Evolutionary conservation across 2,329 filamentous ascomycete genomes (phyloP).

Genomic region (Aspergillus udagawae): DNA sequence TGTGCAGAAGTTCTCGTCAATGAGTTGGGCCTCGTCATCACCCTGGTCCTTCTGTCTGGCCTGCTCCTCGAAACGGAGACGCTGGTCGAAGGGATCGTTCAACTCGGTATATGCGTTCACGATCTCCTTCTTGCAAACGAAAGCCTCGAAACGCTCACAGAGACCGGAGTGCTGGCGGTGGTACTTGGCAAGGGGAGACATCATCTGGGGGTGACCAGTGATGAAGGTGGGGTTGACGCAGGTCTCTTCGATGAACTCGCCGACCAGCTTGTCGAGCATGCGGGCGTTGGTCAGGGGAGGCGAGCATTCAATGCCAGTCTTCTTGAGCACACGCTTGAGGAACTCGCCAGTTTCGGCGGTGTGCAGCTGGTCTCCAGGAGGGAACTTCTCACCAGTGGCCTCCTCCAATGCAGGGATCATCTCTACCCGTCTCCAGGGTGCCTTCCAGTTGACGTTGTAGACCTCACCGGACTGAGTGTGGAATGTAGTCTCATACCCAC

Average conservation of each 20-base stretch:
- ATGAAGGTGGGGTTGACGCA: conserved; percentile 94
- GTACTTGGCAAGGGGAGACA: conserved; percentile 96
- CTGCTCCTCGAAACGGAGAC: conserved; percentile 89
- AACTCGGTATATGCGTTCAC: conserved; percentile 97
- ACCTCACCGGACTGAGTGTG: conserved; percentile 80
- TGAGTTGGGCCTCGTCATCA: conserved; percentile 92
- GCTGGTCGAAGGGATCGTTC: conserved; percentile 94
- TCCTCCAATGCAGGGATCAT: conserved; percentile 95
- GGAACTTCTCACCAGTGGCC: conserved; percentile 89
- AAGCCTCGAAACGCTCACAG: conserved; percentile 95
- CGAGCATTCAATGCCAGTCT: conserved; percentile 84
- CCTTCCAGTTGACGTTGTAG: conserved; percentile 93
- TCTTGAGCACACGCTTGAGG: conserved; percentile 77
- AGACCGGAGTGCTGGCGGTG: conserved; percentile 77
- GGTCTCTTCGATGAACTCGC: conserved; percentile 91
- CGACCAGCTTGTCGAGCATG: conserved; percentile 93
- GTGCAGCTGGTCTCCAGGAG: conserved; percentile 81
- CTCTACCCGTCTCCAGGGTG: conserved; percentile 86
- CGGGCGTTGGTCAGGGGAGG: conserved; percentile 88
- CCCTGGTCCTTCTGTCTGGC: conserved; percentile 92
- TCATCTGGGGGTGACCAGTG: conserved; percentile 76
- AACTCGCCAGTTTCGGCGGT: conserved; percentile 86
- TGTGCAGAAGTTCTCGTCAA: conserved; percentile 93
- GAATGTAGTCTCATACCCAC: conserved; percentile 79
- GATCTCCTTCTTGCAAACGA: conserved; percentile 96